Evolutionary conservation across 2,329 filamentous ascomycete genomes (phyloP), one percentile per base, ranked within the genome.

Genomic region (Colletotrichum lupini): DNA sequence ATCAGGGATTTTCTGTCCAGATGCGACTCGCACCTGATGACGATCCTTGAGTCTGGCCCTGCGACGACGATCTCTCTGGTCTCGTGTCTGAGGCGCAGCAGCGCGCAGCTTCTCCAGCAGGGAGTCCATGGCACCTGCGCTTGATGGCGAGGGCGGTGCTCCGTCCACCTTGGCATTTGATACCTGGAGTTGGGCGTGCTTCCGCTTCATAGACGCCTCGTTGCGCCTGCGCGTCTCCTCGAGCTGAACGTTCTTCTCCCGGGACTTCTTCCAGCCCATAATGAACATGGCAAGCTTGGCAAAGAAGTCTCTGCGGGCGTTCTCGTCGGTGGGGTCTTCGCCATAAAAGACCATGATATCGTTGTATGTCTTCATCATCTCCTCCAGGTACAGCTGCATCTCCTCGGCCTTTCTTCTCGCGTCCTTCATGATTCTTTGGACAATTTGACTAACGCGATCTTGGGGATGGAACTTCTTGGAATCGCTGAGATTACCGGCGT

Each of bases 381-480:
- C 95, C 76, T 98, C 95, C 59, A 98, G 86, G 82, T 97, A 98
- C 26, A 98, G 87, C 80, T 94, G 90, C 92, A 98, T 93, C 85
- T 98, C 97, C 82, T 98, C 96, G 2, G 97, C 95, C 86, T 98
- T 99, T 78, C 96, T 90, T 75, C 97, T 88, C 24, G 97, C 97
- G 77, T 99, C 97, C 86, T 98, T 98, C 96, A 99, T 98, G 76
- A 90, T 92, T 64, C 96, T 90, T 83, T 98, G 95, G 68, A 98
- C 95, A 42, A 98, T 89, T 83, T 97, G 94, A 75, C 93, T 93
- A 56, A 98, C 95, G 74, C 97, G 94, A 82, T 99, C 97, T 83
- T 98, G 94, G 22, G 97, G 96, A 80, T 99, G 97, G 88, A 99
- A 99, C 79, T 96, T 97, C 87, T 97, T 98, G 57, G 96, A 93